Percentiles rank a stretch among this genome's conserved stretches.
phyloP scores from a whole-genome alignment of 345 rosid genomes.

The Rubroshorea leprosula region DNA sequence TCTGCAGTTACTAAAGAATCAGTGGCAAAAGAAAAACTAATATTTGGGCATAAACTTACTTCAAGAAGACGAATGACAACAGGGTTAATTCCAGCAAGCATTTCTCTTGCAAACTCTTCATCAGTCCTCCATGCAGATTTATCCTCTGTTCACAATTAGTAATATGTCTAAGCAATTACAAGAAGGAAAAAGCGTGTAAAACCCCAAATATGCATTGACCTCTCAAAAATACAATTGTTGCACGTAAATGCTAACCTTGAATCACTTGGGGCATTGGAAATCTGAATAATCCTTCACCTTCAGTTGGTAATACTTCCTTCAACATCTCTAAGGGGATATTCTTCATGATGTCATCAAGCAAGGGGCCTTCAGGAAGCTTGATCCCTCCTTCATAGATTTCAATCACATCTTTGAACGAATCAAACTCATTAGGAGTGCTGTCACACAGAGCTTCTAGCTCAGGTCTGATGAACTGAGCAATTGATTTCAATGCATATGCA shows the following conservation, averaged over 20 bases:
- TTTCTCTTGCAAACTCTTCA: constrained; percentile 68
- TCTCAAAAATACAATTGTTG: no score
- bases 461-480: constrained; percentile 54
- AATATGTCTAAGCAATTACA: no score
- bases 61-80: constrained; percentile 45
- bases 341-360: constrained; percentile 28
- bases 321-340: constrained; percentile 48
- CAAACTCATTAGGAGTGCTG: constrained; percentile 75
- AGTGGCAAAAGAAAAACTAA: no score
- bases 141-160: constrained; percentile 22
- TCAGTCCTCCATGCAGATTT: constrained; percentile 70
- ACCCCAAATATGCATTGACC: no score
- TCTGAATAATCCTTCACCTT: constrained; percentile 38
- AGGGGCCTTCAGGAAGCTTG: constrained; percentile 41
- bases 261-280: constrained; percentile 73
- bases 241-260: constrained; percentile 57
- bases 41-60: constrained; percentile 21
- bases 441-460: constrained; percentile 58
- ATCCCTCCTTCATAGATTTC: constrained; percentile 65
- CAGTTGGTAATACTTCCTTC: constrained; percentile 50
- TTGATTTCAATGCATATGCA: constrained; percentile 68
- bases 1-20: constrained; percentile 8
- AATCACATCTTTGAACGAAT: constrained; percentile 57
- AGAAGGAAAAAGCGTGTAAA: no score
- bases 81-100: constrained; percentile 88